Evolutionary conservation across 2,329 filamentous ascomycete species (phyloP).

Genomic region (Venturia asperata): DNA sequence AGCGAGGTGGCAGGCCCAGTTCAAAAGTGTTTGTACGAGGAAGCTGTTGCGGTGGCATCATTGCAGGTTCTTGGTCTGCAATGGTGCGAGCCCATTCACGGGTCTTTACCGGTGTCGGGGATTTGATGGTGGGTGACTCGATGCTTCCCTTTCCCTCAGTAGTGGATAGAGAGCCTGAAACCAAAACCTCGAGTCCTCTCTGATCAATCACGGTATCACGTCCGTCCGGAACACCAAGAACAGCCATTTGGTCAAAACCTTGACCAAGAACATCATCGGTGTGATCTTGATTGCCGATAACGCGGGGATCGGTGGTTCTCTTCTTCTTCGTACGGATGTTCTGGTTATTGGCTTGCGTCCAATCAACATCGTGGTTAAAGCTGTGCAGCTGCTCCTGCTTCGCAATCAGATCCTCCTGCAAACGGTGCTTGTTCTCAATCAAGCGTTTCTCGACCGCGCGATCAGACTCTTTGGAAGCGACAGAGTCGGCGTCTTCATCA

Average conservation of each 20-base stretch:
- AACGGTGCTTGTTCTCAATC: slow-evolving; percentile 34
- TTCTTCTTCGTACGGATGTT: slow-evolving; percentile 50
- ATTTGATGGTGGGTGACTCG: not conserved
- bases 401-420: slow-evolving; percentile 51
- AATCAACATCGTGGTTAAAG: slow-evolving; percentile 69
- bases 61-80: slow-evolving; percentile 24
- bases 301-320: slow-evolving; percentile 49
- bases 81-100: slow-evolving; percentile 23
- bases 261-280: slow-evolving; percentile 71
- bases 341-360: slow-evolving; percentile 51
- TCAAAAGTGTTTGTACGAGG: slow-evolving; percentile 55
- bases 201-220: slow-evolving; percentile 65
- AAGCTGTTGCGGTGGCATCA: slow-evolving; percentile 16
- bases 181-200: slow-evolving; percentile 61
- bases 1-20: slow-evolving; percentile 59
- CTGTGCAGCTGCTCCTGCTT: slow-evolving; percentile 53
- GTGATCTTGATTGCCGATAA: slow-evolving; percentile 57
- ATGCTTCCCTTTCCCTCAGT: slow-evolving; percentile 45
- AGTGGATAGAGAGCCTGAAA: slow-evolving; percentile 48
- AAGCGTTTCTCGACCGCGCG: slow-evolving; percentile 22
- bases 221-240: slow-evolving; percentile 42
- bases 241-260: slow-evolving; percentile 64
- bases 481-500: slow-evolving; percentile 1
- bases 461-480: slow-evolving; percentile 19
- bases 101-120: not conserved